Conservation (phyloP, 768 basidiomycete genomes). For the Psilocybe subaeruginosa region DNA sequence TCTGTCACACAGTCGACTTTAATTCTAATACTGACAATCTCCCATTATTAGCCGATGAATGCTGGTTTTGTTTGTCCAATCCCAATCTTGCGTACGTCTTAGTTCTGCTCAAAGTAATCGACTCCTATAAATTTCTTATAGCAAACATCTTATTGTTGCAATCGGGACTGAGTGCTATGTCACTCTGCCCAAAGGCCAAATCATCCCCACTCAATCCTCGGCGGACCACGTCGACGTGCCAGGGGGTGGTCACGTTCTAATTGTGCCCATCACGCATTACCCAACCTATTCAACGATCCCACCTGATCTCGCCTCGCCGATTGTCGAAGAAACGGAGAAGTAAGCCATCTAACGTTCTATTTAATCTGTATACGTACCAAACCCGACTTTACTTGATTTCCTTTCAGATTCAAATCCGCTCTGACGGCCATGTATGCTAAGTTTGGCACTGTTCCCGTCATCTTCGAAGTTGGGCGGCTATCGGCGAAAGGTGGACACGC, state of each 20-base stretch:
- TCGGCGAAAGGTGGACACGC: constrained; percentile 91
- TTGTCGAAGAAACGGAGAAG: constrained; percentile 82
- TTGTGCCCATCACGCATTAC: constrained; percentile 93
- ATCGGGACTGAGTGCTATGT: constrained; percentile 95
- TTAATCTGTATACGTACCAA: background rate
- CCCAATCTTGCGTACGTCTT: constrained; percentile 79
- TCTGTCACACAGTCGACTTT: constrained; percentile 14
- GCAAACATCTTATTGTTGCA: constrained; percentile 94
- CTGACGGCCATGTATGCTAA: constrained; percentile 74
- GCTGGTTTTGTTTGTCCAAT: constrained; percentile 99
- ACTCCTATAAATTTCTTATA: constrained; percentile 31
- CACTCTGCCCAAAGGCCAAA: constrained; percentile 95
- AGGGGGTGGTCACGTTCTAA: constrained; percentile 94
- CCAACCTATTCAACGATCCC: constrained; percentile 87
- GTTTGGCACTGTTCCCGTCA: constrained; percentile 67
- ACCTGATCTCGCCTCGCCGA: constrained; percentile 70
- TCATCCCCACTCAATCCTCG: constrained; percentile 76
- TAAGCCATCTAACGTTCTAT: constrained; percentile 28
- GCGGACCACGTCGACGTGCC: constrained; percentile 64
- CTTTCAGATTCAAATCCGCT: constrained; percentile 74
- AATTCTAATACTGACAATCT: constrained; percentile 3
- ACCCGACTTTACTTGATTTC: constrained; percentile 1
- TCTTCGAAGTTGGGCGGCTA: constrained; percentile 87
- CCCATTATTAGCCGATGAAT: constrained; percentile 72
- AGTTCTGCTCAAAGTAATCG: background rate